Percentiles rank a stretch among this genome's conserved stretches.
These are phyloP conservation scores for Microdochium nivale DNA, from an alignment of 2,329 filamentous ascomycete species.

Conservation along the genomic window DNA sequence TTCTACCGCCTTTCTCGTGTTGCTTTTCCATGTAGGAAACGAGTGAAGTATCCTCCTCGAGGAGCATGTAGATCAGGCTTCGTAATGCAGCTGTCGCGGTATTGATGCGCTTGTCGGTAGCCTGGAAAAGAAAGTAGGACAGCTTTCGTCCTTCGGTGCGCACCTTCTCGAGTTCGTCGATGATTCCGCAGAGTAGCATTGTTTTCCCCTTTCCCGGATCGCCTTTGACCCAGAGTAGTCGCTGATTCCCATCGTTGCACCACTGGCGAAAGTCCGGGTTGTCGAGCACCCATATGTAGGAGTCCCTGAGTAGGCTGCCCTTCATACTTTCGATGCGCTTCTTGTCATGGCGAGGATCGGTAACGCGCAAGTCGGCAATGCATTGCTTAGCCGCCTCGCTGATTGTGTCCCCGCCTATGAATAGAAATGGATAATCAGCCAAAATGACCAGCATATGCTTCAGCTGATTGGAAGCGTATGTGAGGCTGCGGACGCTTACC, in stretches of 20 bases:
- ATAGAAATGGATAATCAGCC: background rate
- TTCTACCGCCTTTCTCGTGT: slow-evolving; percentile 19
- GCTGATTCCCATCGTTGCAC: slow-evolving; percentile 26
- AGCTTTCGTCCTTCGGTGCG: background rate
- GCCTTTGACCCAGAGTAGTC: slow-evolving; percentile 20
- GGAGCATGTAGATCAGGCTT: slow-evolving; percentile 19
- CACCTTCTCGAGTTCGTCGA: slow-evolving; percentile 18
- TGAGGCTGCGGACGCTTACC: background rate
- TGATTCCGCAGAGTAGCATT: slow-evolving; percentile 29
- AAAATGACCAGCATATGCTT: background rate
- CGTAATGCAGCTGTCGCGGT: slow-evolving; percentile 21
- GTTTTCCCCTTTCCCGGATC: slow-evolving; percentile 37
- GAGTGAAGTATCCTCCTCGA: slow-evolving; percentile 20
- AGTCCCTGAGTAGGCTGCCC: slow-evolving; percentile 21
- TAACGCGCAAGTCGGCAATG: background rate
- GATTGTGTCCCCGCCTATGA: background rate
- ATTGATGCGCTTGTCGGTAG: slow-evolving; percentile 14
- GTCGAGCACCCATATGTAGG: slow-evolving; percentile 25
- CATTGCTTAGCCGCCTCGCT: background rate
- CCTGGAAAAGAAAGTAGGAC: slow-evolving; percentile 25
- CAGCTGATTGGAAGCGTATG: background rate
- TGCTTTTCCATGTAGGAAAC: slow-evolving; percentile 21
- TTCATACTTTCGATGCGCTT: slow-evolving; percentile 23
- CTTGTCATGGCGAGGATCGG: slow-evolving; percentile 18
- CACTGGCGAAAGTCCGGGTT: slow-evolving; percentile 15